Evolutionary conservation across 2,329 filamentous ascomycete species (phyloP).

Genomic region (Hymenoscyphus occultus): DNA sequence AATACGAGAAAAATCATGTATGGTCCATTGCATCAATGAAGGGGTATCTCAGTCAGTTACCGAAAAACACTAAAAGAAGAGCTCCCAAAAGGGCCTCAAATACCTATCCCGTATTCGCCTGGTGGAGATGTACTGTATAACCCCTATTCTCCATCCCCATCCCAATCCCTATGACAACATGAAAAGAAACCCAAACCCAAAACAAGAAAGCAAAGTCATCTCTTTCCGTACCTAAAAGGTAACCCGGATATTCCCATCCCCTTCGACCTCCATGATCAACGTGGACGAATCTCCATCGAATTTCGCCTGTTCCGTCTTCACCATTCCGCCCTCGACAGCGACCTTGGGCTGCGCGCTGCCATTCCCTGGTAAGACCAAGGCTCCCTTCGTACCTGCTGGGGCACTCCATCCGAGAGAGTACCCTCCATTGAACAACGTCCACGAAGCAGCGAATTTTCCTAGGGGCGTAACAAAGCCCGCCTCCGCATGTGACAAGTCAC

Average conservation of each 20-base stretch:
- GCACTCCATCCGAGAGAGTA: constrained; percentile 20
- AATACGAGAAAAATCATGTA: too few species aligned
- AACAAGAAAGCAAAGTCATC: background rate
- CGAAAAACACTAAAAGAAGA: background rate
- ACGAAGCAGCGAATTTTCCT: constrained; percentile 40
- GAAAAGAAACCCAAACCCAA: background rate
- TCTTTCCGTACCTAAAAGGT: background rate
- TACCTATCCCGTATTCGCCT: background rate
- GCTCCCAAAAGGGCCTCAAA: background rate
- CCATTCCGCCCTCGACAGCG: constrained; percentile 12
- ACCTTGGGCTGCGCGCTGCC: constrained; percentile 12
- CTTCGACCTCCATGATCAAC: background rate
- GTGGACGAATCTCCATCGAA: background rate
- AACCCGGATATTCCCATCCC: background rate
- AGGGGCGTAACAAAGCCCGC: constrained; percentile 42
- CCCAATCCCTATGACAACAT: background rate
- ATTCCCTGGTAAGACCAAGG: constrained; percentile 17
- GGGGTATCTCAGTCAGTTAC: too few species aligned
- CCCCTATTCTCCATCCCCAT: background rate
- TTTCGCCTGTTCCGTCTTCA: background rate
- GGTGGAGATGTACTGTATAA: background rate
- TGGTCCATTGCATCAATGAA: too few species aligned
- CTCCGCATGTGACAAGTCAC: constrained; percentile 40
- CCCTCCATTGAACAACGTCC: constrained; percentile 19
- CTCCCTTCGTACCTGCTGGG: constrained; percentile 22